Evolutionary conservation across 805 yeast genomes (phyloP), one percentile per base, ranked within the genome.

Genomic region (Suhomyces sp.): DNA sequence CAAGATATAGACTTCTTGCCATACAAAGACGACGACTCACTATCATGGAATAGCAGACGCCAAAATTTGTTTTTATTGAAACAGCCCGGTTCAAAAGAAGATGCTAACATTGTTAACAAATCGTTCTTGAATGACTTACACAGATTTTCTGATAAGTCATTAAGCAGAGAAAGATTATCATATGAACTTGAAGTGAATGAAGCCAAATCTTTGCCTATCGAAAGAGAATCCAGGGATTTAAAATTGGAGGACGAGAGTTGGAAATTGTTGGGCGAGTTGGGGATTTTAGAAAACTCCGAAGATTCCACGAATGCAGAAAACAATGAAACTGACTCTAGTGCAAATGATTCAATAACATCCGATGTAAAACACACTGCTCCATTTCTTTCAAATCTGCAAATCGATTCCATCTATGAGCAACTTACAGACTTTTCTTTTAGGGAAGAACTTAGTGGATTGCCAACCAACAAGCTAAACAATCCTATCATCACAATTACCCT

Each of bases 401-500:
- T 51, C 15, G 51, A 55, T 13, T 33, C 35, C 5, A 40, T 68
- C 11, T 61, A 56, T 42, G 6, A 35, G 3, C 38, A 53, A 22
- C 40, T 66, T 18, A 42, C 47, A 4, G 58, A 59, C 30, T 60
- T 61, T 28, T 18, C 36, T n/a, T 58, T 56, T 43, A 40, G 54
- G 24, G 21, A 44, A 5, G n/a, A 21, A 2, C 36, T 57, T 16
- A 31, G 28, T 11, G 68, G 69, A 0, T 49, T 56, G 4, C 16
- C 36, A 1, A 46, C 38, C 1, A 32, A 38, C 7, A 32, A 43
- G 2, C 34, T 52, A 19, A 56, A 54, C 26, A 38, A 34, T 6
- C 63, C 68, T 1, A 47, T 61, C 4, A 54, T 68, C 33, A 59
- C 70, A 0, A 52, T 59, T 6, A 58, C 72, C 2, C 53, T 69